A percentile compares a stretch with the other conserved stretches of the same genome.
Evolutionary conservation across 1,284 basidiomycete genomes (phyloP).

Genomic region (Heterobasidion occidentale): DNA sequence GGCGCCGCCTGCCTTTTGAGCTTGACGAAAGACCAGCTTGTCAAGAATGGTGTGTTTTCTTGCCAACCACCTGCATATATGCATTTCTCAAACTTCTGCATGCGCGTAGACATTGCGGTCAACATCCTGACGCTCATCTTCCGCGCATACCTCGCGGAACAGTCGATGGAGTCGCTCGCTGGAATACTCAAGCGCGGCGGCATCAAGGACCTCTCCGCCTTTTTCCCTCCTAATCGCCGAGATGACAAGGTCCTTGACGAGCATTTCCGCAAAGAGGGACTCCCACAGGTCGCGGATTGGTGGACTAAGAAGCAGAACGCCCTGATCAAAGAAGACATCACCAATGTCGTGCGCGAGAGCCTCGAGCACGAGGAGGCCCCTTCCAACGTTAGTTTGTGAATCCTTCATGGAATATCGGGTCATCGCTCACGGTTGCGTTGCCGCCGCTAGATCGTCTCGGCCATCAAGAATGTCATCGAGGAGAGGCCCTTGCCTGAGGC

Average conservation of each 20-base stretch:
- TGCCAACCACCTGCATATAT: background rate
- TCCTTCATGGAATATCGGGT: background rate
- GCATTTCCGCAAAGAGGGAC: constrained; percentile 76
- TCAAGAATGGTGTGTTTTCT: constrained; percentile 71
- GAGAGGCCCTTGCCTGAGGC: constrained; percentile 69
- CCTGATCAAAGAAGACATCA: constrained; percentile 34
- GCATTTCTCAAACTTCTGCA: constrained; percentile 1
- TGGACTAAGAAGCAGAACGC: constrained; percentile 83
- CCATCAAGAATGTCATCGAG: constrained; percentile 64
- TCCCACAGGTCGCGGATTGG: constrained; percentile 83
- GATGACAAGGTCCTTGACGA: constrained; percentile 70
- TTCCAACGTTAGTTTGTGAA: constrained; percentile 44
- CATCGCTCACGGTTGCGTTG: background rate
- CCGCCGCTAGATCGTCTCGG: constrained; percentile 55
- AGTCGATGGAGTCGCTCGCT: constrained; percentile 83
- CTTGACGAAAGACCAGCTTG: constrained; percentile 88
- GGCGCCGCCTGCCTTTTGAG: constrained; percentile 71
- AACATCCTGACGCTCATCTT: constrained; percentile 76
- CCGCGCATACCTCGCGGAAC: constrained; percentile 71
- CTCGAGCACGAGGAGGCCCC: constrained; percentile 53
- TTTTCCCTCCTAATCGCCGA: constrained; percentile 83
- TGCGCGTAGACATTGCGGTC: constrained; percentile 59
- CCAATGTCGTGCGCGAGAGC: constrained; percentile 23
- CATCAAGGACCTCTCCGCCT: constrained; percentile 78
- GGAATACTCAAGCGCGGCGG: constrained; percentile 72